A percentile compares a stretch with the other conserved stretches of the same genome.
Conservation (phyloP, 1,284 basidiomycete genomes). For the Apiotrichum gamsii region DNA sequence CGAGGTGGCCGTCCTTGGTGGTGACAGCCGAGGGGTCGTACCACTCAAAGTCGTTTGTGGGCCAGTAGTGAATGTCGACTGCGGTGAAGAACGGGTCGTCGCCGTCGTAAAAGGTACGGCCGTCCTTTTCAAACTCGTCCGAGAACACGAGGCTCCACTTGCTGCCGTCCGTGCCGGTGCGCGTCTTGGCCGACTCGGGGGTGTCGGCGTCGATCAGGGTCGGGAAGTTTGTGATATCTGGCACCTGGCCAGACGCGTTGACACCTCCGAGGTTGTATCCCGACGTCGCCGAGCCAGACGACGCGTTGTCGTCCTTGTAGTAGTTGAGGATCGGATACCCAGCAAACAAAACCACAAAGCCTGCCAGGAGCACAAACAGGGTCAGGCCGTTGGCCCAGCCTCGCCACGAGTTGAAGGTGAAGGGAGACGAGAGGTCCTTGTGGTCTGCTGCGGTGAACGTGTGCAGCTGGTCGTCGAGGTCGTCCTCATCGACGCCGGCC, state of each 20-base stretch:
- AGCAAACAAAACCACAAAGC: slow-evolving; percentile 61
- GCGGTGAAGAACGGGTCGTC: slow-evolving; percentile 52
- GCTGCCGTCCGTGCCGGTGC: slow-evolving; percentile 61
- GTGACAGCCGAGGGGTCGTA: slow-evolving; percentile 73
- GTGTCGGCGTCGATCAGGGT: slow-evolving; percentile 63
- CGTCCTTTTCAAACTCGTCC: slow-evolving; percentile 77
- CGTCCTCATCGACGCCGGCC: slow-evolving; percentile 32
- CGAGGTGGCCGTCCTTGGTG: slow-evolving; percentile 71
- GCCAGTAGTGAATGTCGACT: slow-evolving; percentile 53
- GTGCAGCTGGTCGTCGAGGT: slow-evolving; percentile 56
- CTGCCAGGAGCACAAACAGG: slow-evolving; percentile 46
- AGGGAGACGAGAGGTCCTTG: slow-evolving; percentile 46
- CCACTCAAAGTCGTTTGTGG: slow-evolving; percentile 47
- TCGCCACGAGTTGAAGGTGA: slow-evolving; percentile 36
- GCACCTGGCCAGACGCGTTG: slow-evolving; percentile 63
- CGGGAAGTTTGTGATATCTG: slow-evolving; percentile 55
- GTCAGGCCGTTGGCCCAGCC: slow-evolving; percentile 54
- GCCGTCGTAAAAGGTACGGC: slow-evolving; percentile 51
- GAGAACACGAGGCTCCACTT: slow-evolving; percentile 68
- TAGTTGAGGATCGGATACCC: slow-evolving; percentile 68
- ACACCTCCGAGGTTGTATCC: slow-evolving; percentile 68
- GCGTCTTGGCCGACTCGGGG: slow-evolving; percentile 54
- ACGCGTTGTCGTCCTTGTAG: slow-evolving; percentile 35
- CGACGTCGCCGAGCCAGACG: slow-evolving; percentile 22
- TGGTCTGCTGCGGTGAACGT: slow-evolving; percentile 46